Evolutionary conservation across 164 flowering plant genomes (phyloP), one percentile per base, ranked within the genome.

Genomic region (Magnolia kwangsiensis): DNA sequence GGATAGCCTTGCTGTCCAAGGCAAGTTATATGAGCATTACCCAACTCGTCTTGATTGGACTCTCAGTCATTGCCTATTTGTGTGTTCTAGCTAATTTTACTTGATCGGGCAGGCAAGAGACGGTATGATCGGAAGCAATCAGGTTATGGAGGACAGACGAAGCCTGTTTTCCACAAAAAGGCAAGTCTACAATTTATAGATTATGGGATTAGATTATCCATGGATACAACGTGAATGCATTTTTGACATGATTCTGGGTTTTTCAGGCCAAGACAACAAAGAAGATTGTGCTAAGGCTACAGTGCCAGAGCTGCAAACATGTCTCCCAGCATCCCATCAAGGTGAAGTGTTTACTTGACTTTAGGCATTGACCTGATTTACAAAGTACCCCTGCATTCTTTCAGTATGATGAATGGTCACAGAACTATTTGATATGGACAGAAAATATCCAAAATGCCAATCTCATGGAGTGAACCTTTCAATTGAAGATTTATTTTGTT

Each of bases 221-320:
- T 50, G 29, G 45, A 55, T 9, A 55, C 2, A 11, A 55, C 4
- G 18, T 55, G 18, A 55, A 55, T 55, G 61, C 10, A 9, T 55
- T 51, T 51, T 51, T 14, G 29, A 27, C 29, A 9, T 51, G 14
- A 8, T 8, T 51, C 59, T 55, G 51, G 19, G n/a, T 24, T 51
- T 51, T 37, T 7, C 66, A 78, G 80, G 80, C 80, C 3, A 78
- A 78, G 29, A 78, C 80, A 20, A 78, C 80, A 1, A 73, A 78
- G 61, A 78, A 78, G 72, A 78, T 78, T 66, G 80, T 78, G 72
- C 65, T 78, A 20, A 78, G 80, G 80, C 75, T 77, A 49, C 79
- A 77, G 59, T 77, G 79, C 75, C 79, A 77, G 71, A 77, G 79
- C 51, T 77, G 79, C 71, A 77, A 77, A 45, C 79, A 77, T 72